A percentile compares a stretch with the other conserved stretches of the same genome.
Conservation (phyloP, 441 rosid species). For the Macaranga tanarius region DNA sequence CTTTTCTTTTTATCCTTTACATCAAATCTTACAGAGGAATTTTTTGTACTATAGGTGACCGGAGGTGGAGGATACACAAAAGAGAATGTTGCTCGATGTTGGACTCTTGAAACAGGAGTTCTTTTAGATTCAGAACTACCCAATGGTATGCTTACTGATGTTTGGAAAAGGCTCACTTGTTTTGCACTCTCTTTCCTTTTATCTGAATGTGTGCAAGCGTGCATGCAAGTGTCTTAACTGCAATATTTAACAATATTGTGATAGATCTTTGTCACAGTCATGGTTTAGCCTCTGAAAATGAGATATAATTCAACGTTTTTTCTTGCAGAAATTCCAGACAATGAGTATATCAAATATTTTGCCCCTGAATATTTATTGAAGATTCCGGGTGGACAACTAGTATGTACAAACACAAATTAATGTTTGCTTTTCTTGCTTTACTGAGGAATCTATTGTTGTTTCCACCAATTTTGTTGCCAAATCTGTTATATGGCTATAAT, state of each 20-base stretch:
- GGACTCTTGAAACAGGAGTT: constrained; percentile 95
- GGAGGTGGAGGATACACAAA: constrained; percentile 99
- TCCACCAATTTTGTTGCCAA: neutral
- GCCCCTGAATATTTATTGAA: constrained; percentile 81
- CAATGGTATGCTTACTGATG: constrained; percentile 51
- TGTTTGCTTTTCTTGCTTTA: neutral
- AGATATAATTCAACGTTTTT: neutral
- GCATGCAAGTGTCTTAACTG: neutral
- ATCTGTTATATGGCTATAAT: neutral
- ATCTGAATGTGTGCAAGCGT: too few relatives aligned
- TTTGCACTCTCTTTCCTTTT: neutral
- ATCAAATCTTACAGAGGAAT: constrained; percentile 10
- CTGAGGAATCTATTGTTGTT: neutral
- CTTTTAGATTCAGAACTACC: constrained; percentile 91
- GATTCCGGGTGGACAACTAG: constrained; percentile 81
- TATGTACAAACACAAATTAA: constrained; percentile 35
- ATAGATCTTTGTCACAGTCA: neutral
- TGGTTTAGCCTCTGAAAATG: neutral
- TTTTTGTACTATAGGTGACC: constrained; percentile 61
- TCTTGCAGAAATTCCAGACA: constrained; percentile 89
- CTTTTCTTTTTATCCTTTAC: neutral
- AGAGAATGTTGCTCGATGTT: constrained; percentile 98
- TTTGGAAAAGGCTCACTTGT: neutral
- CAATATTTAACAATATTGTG: neutral
- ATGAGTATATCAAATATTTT: constrained; percentile 82